These are phyloP conservation scores for Quercus suber DNA, from an alignment of 306 rosid genomes.

Conservation along the genomic window DNA sequence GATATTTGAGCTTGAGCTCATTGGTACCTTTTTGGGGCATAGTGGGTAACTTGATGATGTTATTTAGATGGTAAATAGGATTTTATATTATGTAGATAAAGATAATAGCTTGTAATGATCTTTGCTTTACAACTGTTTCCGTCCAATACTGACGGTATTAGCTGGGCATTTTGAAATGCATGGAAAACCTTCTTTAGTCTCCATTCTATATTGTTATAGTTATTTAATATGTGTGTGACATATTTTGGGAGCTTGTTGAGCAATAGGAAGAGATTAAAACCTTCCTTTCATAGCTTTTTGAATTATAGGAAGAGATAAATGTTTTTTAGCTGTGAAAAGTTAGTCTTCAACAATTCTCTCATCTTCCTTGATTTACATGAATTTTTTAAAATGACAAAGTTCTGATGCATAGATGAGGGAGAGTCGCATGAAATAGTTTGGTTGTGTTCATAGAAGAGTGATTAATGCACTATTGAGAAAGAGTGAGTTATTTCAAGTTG, in stretches of 20 bases:
- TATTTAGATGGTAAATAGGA: not conserved
- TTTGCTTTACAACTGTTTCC: not conserved
- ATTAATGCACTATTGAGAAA: no score
- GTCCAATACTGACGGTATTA: not conserved
- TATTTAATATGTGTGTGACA: not conserved
- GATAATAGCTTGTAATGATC: not conserved
- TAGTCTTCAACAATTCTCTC: not conserved
- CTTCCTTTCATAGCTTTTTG: not conserved
- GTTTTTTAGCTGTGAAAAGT: not conserved
- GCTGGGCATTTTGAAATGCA: not conserved
- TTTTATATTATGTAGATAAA: not conserved
- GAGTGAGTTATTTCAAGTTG: no score
- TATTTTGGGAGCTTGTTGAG: not conserved
- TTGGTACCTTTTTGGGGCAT: not conserved
- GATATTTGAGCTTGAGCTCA: no score
- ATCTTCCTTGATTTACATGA: not conserved
- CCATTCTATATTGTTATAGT: not conserved
- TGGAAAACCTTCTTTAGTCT: not conserved
- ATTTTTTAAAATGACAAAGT: not conserved
- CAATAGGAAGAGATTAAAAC: not conserved
- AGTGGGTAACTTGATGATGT: not conserved
- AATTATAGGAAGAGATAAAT: not conserved
- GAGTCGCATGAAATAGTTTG: no score
- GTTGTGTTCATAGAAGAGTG: no score
- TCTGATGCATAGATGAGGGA: not conserved